Evolutionary conservation across 1,139 yeast species (phyloP), one percentile per base, ranked within the genome.

Genomic region (Pichia sp.): DNA sequence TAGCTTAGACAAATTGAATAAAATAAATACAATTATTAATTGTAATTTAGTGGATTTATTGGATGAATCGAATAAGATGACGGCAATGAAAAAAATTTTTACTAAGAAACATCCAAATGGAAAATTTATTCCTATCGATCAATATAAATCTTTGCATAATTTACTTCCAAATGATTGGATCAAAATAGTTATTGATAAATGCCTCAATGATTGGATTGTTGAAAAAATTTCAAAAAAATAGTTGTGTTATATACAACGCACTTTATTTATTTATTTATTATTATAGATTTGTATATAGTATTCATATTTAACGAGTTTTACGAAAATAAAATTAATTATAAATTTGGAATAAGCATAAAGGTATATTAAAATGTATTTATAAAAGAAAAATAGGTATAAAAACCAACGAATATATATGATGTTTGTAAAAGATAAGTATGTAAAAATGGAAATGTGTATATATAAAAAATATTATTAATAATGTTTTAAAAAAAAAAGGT

Each of bases 151-250:
- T n/a, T 9, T 37, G 6, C 27, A 37, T 27, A 41, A 30, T 31
- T 3, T 41, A 1, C 14, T 36, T 6, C 44, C 44, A 15, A 41
- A 41, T 41, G 44, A 41, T 34, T 41, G 44, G 44, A 6, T 41
- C 2, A 15, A 41, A 27, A 37, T 41, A 18, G 31, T 41, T 10
- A 14, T 33, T n/a, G 11, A 37, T 10, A 34, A 27, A 22, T 26
- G 33, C 9, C 25, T 36, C 5, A 37, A 31, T 33, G 44, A 33
- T 16, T 33, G 32, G 35, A 6, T 41, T 6, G 27, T 31, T 18
- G 25, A 33, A 13, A 35, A 22, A 9, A 10, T 26, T 20, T 21
- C 26, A 29, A 18, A 10, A 0, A 16, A 13, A 15, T 11, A 6
- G 5, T 19, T 31, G 14, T 13, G 5, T 20, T 30, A 11, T 13